phyloP scores from a whole-genome alignment of 202 grass and related monocot species.

The Hordeum pubiflorum region DNA sequence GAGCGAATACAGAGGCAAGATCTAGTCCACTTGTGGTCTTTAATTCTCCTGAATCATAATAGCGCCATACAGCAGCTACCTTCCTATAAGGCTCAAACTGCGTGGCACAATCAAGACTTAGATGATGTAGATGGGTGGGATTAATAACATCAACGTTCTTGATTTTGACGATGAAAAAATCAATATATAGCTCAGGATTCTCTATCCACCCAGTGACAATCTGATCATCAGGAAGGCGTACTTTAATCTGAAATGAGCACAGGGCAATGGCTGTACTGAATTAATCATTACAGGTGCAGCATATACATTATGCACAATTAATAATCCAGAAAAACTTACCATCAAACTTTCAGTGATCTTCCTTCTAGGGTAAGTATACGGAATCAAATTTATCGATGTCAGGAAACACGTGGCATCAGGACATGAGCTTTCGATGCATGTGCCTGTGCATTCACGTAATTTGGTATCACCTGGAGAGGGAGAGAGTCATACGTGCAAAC shows the following conservation, averaged over 20 bases:
- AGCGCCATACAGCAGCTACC: not conserved
- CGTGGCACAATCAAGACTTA: not conserved
- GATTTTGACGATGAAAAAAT: not conserved
- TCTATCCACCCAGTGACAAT: not conserved
- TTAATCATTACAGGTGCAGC: not conserved
- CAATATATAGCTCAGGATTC: not conserved
- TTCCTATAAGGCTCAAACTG: not conserved
- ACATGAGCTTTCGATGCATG: not conserved
- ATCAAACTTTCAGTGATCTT: not conserved
- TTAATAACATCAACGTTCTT: not conserved
- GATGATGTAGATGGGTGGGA: not conserved
- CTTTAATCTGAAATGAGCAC: not conserved
- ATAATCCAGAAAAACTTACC: not conserved
- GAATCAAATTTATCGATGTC: not conserved
- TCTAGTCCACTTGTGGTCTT: not conserved
- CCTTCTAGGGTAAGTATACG: not conserved
- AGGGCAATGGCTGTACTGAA: not conserved
- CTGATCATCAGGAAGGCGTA: not conserved
- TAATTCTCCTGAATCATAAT: not conserved
- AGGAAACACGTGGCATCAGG: not conserved
- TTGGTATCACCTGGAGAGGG: not conserved
- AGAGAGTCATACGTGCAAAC: not conserved
- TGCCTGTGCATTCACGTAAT: not conserved
- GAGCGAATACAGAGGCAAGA: not conserved
- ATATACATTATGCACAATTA: not conserved